These are phyloP conservation scores for Phytophthora nicotianae DNA, from an alignment of 352 stramenopile genomes.

Conservation along the genomic window DNA sequence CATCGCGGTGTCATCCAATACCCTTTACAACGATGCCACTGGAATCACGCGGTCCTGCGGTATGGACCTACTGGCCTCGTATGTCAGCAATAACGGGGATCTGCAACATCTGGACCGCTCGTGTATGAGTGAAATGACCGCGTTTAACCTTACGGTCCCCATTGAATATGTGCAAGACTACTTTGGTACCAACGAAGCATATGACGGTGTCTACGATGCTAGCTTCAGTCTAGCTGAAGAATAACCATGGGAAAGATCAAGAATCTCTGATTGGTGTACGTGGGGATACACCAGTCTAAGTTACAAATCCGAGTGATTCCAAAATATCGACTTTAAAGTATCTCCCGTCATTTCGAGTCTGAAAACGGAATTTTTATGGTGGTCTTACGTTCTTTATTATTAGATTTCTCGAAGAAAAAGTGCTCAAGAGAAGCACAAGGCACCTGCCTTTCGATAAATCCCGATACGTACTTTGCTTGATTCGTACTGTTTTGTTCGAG, in stretches of 20 bases:
- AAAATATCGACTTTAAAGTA: no score
- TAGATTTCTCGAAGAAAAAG: no score
- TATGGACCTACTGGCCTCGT: slow-evolving; percentile 47
- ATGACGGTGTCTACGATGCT: neutral
- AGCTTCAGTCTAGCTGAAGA: neutral
- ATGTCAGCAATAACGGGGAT: slow-evolving; percentile 39
- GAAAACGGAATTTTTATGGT: no score
- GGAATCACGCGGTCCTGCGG: slow-evolving; percentile 46
- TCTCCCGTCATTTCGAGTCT: no score
- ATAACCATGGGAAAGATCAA: neutral
- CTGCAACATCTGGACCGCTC: slow-evolving; percentile 41
- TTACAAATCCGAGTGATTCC: neutral
- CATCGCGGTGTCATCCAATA: neutral
- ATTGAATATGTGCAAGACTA: no score
- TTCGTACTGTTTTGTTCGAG: no score
- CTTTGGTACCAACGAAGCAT: neutral
- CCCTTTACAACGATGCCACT: slow-evolving; percentile 9
- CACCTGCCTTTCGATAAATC: no score
- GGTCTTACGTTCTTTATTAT: no score
- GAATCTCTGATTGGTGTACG: neutral
- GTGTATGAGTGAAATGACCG: slow-evolving; percentile 39
- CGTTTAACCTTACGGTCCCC: no score
- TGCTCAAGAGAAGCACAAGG: no score
- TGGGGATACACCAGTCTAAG: neutral
- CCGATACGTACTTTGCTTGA: no score